Percentiles rank a stretch among this genome's conserved stretches.
These are phyloP conservation scores for Boletus fagicola DNA, from an alignment of 768 basidiomycete species.

Conservation along the genomic window DNA sequence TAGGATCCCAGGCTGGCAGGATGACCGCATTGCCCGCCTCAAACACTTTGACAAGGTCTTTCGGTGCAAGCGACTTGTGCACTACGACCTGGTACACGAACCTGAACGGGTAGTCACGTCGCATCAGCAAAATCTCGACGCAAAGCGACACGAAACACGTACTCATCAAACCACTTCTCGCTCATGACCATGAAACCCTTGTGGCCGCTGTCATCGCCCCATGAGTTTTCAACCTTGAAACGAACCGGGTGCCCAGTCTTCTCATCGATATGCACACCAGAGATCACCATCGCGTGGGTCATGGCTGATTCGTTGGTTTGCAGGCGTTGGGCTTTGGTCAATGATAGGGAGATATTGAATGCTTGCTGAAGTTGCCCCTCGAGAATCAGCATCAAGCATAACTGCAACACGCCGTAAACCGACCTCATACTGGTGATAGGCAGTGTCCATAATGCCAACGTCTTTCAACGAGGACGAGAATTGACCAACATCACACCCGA, in stretches of 20 bases:
- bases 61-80: slow-evolving; percentile 74
- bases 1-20: slow-evolving; percentile 81
- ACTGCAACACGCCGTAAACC: neutral
- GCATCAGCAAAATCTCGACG: neutral
- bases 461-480: slow-evolving; percentile 57
- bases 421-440: slow-evolving; percentile 80
- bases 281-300: slow-evolving; percentile 91
- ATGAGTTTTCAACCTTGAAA: slow-evolving; percentile 98
- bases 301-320: slow-evolving; percentile 81
- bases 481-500: slow-evolving; percentile 95
- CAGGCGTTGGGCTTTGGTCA: slow-evolving; percentile 85
- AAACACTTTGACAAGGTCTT: slow-evolving; percentile 76
- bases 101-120: slow-evolving; percentile 35
- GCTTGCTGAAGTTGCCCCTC: slow-evolving; percentile 51
- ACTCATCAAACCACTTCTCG: slow-evolving; percentile 91
- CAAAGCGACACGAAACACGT: slow-evolving; percentile 30
- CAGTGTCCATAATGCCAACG: slow-evolving; percentile 84
- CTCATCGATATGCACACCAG: slow-evolving; percentile 83
- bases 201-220: slow-evolving; percentile 75
- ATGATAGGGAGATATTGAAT: slow-evolving; percentile 75
- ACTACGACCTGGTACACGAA: slow-evolving; percentile 94
- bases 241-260: slow-evolving; percentile 68
- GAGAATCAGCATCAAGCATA: slow-evolving; percentile 1
- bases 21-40: slow-evolving; percentile 64
- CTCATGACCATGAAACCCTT: slow-evolving; percentile 94